A percentile compares a stretch with the other conserved stretches of the same genome.
Evolutionary conservation across 176 grass and related monocot genomes (phyloP).

Genomic region (Microstegium vimineum): DNA sequence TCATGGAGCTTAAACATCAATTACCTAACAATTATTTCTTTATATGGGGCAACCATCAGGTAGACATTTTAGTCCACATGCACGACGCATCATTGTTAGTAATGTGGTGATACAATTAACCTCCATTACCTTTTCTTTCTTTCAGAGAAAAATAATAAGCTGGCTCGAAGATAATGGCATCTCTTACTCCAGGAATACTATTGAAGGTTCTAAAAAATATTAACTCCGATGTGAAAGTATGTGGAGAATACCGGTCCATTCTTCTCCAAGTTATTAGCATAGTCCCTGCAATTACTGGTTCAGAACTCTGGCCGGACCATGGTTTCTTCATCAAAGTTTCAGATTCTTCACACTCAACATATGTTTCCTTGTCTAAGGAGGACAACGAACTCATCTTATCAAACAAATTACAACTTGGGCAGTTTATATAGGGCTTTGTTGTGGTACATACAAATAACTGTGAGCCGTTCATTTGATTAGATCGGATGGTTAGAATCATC

Average conservation of each 20-base stretch:
- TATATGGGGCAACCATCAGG: not conserved
- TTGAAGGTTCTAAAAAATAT: conserved; percentile 95
- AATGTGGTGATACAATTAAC: not conserved
- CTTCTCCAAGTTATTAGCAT: conserved; percentile 99
- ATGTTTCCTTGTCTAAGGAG: conserved; percentile 98
- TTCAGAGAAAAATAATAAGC: conserved; percentile 19
- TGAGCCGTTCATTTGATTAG: no score
- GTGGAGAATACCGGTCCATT: conserved; percentile 88
- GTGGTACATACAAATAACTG: no score
- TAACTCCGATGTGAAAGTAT: conserved; percentile 88
- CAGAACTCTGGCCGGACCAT: conserved; percentile 88
- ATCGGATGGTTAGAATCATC: no score
- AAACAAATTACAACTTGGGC: conserved; percentile 94
- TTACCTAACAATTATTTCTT: not conserved
- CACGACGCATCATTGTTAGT: not conserved
- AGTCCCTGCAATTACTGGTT: conserved; percentile 90
- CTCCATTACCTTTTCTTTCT: not conserved
- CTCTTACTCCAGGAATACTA: conserved; percentile 92
- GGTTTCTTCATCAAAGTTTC: conserved; percentile 99
- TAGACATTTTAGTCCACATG: not conserved
- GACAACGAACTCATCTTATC: conserved; percentile 93
- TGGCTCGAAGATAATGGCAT: conserved; percentile 67
- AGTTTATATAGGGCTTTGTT: no score
- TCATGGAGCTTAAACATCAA: not conserved
- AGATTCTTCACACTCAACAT: conserved; percentile 88